phyloP scores from a whole-genome alignment of 208 protist species.

The Trypanosoma rangeli region DNA sequence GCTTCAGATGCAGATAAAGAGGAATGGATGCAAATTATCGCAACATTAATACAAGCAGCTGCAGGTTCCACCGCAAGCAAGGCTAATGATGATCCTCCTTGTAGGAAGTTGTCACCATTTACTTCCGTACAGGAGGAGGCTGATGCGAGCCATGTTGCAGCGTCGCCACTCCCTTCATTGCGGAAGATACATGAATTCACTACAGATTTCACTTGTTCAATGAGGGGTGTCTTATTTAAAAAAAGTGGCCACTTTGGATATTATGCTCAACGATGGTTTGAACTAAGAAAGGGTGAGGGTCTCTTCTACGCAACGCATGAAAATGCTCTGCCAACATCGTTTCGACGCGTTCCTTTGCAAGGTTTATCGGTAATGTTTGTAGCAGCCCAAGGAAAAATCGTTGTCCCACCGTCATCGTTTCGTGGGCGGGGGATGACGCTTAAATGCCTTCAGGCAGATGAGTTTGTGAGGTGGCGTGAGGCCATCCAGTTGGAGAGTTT shows the following conservation, averaged over 20 bases:
- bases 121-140: background rate
- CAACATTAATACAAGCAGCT: background rate
- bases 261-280: slow-evolving; percentile 23
- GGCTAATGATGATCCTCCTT: background rate
- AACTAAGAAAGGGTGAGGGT: slow-evolving; percentile 14
- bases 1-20: slow-evolving; percentile 1
- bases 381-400: slow-evolving; percentile 12
- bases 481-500: slow-evolving; percentile 15
- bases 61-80: background rate
- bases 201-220: background rate
- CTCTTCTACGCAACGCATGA: slow-evolving; percentile 12
- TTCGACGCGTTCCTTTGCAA: slow-evolving; percentile 13
- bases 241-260: slow-evolving; percentile 6
- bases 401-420: slow-evolving; percentile 3
- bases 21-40: slow-evolving; percentile 12
- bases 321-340: slow-evolving; percentile 6
- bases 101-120: background rate
- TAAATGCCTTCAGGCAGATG: background rate
- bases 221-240: slow-evolving; percentile 23
- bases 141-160: background rate
- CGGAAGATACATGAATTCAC: background rate
- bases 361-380: slow-evolving; percentile 12
- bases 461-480: slow-evolving; percentile 24
- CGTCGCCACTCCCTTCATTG: background rate
- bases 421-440: slow-evolving; percentile 1